A percentile compares a stretch with the other conserved stretches of the same genome.
Conservation (phyloP, 2,329 filamentous ascomycete genomes). For the Fusarium lateritium region DNA sequence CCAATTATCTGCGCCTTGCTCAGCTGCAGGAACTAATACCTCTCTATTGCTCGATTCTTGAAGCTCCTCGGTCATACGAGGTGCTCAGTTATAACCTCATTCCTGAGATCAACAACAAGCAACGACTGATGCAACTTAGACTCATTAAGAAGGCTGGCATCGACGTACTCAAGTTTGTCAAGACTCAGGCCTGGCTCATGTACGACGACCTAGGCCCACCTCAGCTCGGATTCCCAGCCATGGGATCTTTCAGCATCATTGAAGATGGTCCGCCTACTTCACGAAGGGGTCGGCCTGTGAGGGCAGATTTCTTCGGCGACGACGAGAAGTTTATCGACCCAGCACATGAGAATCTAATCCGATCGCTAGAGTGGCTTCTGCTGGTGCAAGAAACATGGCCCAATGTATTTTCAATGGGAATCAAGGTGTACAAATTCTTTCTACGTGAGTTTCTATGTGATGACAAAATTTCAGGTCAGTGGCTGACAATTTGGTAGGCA, state of each 20-base stretch:
- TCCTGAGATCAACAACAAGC: slow-evolving; percentile 75
- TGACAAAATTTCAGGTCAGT: neutral
- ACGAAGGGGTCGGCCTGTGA: slow-evolving; percentile 73
- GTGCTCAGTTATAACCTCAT: slow-evolving; percentile 84
- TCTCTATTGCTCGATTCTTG: slow-evolving; percentile 87
- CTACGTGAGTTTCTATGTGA: slow-evolving; percentile 73
- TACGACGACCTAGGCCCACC: slow-evolving; percentile 62
- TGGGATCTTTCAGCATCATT: slow-evolving; percentile 66
- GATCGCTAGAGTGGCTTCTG: slow-evolving; percentile 87
- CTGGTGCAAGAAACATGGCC: slow-evolving; percentile 81
- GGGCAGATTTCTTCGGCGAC: slow-evolving; percentile 78
- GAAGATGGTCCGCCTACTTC: slow-evolving; percentile 54
- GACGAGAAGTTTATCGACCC: slow-evolving; percentile 67
- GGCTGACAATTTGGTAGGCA: slow-evolving; percentile 55
- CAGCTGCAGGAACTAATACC: slow-evolving; percentile 85
- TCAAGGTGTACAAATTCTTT: slow-evolving; percentile 85
- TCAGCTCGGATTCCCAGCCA: slow-evolving; percentile 55
- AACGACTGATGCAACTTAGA: slow-evolving; percentile 77
- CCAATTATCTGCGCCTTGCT: slow-evolving; percentile 81
- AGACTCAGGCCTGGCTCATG: slow-evolving; percentile 72
- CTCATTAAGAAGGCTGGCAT: slow-evolving; percentile 83
- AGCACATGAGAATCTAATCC: slow-evolving; percentile 80
- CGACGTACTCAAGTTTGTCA: slow-evolving; percentile 80
- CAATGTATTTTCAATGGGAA: slow-evolving; percentile 77
- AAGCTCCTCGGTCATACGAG: slow-evolving; percentile 73